Base-by-base conservation (phyloP, 106 monocot species). In the Xerophyta viscosa region DNA sequence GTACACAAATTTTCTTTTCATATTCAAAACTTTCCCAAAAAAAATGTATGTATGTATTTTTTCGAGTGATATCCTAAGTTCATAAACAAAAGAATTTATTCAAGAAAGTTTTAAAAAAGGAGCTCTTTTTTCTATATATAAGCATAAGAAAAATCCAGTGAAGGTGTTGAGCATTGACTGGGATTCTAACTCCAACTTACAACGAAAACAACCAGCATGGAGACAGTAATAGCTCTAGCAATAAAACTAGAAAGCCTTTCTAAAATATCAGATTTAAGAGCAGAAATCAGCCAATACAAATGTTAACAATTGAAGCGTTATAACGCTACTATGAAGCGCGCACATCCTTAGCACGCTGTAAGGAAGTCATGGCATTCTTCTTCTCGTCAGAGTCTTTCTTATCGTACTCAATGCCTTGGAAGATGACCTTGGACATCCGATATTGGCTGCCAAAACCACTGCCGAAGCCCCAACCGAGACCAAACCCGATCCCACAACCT, bases 401-500 rank as follows among this genome's bases (percentile, higher is more conserved):
- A n/a, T 64, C 68, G 51, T 80, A 84, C 46, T 84, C 81, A 41
- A 84, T 73, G 11, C 94, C 94, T 29, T 84, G 64, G 59, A 88
- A 88, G n/a, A 24, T 62, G 39, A 80, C 69, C 37, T 70, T 81
- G 20, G 88, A 67, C 21, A 65, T 68, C 46, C 77, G 62, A 52
- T 94, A 94, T 25, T 88, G 83, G 42, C 83, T 73, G 19, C 94
- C 93, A 65, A 72, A 84, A 50, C 71, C 93, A 62, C 51, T 94
- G 28, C 93, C 94, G 53, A 88, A 94, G 37, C 94, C 94, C 94
- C 88, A 94, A 20, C 94, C 94, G 46, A 94, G 81, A 47, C 94
- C 94, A 41, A 94, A 57, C 15, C 94, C 94, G 18, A 94, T 74
- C 44, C 94, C 94, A 46, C 88, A 94, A 8, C 94, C 88, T 62